These are phyloP conservation scores for Yamadazyma sp. DNA, from an alignment of 1,139 yeast genomes.

Conservation along the genomic window DNA sequence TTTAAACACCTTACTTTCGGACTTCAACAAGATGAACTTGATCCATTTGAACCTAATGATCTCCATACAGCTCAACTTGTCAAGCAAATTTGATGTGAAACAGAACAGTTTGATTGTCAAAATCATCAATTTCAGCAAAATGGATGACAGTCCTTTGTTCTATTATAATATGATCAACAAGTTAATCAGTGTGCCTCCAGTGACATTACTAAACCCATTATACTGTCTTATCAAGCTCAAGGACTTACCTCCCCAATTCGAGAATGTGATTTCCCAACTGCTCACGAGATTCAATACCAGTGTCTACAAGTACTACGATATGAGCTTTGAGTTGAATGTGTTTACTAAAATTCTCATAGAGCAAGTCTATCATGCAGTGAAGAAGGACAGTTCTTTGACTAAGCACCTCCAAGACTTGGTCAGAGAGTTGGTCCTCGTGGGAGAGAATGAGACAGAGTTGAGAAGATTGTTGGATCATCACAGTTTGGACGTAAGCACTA, in stretches of 20 bases:
- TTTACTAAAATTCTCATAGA: conserved; percentile 67
- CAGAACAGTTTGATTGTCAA: conserved; percentile 54
- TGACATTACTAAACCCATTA: conserved; percentile 12
- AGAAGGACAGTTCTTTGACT: conserved; percentile 19
- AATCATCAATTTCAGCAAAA: conserved; percentile 48
- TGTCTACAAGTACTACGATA: conserved; percentile 83
- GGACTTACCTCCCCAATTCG: conserved; percentile 21
- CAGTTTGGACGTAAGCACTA: conserved; percentile 6
- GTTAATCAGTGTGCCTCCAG: conserved; percentile 10
- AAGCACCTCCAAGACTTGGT: conserved; percentile 55
- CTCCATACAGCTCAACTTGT: conserved; percentile 39
- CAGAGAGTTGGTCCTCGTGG: conserved; percentile 46
- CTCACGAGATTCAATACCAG: conserved; percentile 63
- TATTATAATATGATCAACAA: conserved; percentile 29
- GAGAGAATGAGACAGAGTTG: conserved; percentile 45
- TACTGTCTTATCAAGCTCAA: conserved; percentile 12
- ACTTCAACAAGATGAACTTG: conserved; percentile 12
- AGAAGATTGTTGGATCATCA: conserved; percentile 12
- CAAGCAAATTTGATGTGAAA: conserved; percentile 34
- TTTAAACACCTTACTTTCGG: conserved; percentile 6
- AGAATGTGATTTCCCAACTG: conserved; percentile 72
- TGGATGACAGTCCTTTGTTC: conserved; percentile 11
- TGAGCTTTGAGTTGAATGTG: conserved; percentile 60
- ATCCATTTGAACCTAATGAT: conserved; percentile 13
- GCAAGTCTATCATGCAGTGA: conserved; percentile 44